Conservation (phyloP, 2,329 filamentous ascomycete species). For the Penicillium freii region DNA sequence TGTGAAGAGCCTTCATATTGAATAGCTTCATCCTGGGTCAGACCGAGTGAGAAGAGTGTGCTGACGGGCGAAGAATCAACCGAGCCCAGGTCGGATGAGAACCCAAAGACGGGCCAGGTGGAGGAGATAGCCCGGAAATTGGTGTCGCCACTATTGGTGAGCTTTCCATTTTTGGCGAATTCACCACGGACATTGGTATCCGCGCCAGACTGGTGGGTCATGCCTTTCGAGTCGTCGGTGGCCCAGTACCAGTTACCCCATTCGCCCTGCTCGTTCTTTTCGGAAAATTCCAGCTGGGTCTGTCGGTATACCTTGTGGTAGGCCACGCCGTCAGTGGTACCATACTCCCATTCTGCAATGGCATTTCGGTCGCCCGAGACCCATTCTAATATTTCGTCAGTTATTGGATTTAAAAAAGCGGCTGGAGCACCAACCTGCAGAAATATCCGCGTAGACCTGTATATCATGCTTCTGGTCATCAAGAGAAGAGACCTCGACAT, state of each 20-base stretch:
- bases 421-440: constrained; percentile 54
- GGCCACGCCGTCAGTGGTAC: constrained; percentile 50
- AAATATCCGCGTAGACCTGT: constrained; percentile 70
- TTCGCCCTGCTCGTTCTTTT: constrained; percentile 49
- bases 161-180: constrained; percentile 46
- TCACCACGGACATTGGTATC: constrained; percentile 48
- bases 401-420: background rate
- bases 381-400: constrained; percentile 59
- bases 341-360: constrained; percentile 63
- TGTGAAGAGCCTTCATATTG: constrained; percentile 49
- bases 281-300: constrained; percentile 48
- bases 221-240: constrained; percentile 41
- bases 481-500: constrained; percentile 60
- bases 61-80: constrained; percentile 38
- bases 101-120: constrained; percentile 55
- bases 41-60: constrained; percentile 51
- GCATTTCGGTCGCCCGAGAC: constrained; percentile 60
- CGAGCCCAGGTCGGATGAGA: constrained; percentile 50
- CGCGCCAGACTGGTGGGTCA: constrained; percentile 50
- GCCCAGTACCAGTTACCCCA: constrained; percentile 57
- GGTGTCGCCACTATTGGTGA: constrained; percentile 49
- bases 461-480: constrained; percentile 64
- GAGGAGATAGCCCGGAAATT: constrained; percentile 51
- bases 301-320: constrained; percentile 60
- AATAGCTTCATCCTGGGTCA: constrained; percentile 50